Percentiles rank a stretch among this genome's conserved stretches.
phyloP scores from a whole-genome alignment of 768 basidiomycete genomes.

The Suillus bovinus region DNA sequence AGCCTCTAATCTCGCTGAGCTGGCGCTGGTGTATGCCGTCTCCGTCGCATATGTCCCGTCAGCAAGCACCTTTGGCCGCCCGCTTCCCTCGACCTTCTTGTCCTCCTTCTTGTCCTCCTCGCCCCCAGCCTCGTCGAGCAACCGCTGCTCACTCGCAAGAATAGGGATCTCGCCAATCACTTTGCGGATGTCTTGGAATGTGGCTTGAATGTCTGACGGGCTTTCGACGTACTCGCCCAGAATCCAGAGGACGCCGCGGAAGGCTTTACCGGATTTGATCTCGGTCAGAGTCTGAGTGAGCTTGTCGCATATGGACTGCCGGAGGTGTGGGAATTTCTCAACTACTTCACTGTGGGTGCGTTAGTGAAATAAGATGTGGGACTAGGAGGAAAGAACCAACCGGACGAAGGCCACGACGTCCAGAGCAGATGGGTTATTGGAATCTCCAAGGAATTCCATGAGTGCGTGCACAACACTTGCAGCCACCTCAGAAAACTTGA shows the following conservation, averaged over 20 bases:
- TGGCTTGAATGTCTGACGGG: slow-evolving; percentile 63
- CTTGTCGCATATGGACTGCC: slow-evolving; percentile 80
- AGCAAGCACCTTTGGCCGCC: slow-evolving; percentile 79
- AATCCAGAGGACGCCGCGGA: slow-evolving; percentile 97
- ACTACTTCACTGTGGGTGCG: slow-evolving; percentile 75
- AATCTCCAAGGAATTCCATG: slow-evolving; percentile 91
- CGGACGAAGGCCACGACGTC: background rate
- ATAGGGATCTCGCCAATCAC: background rate
- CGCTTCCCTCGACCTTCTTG: slow-evolving; percentile 38
- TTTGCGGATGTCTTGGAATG: slow-evolving; percentile 31
- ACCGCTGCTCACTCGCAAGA: slow-evolving; percentile 61
- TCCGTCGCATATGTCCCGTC: slow-evolving; percentile 99
- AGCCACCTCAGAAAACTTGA: slow-evolving; percentile 96
- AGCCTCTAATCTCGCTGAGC: slow-evolving; percentile 67
- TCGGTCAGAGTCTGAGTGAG: slow-evolving; percentile 71
- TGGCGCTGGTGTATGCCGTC: slow-evolving; percentile 76
- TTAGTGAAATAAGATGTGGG: background rate
- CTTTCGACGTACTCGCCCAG: slow-evolving; percentile 47
- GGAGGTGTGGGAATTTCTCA: slow-evolving; percentile 92
- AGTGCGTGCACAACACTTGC: slow-evolving; percentile 92
- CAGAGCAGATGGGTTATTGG: background rate
- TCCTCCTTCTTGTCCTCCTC: slow-evolving; percentile 50
- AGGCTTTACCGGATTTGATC: slow-evolving; percentile 96
- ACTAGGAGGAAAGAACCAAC: background rate
- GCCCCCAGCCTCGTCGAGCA: slow-evolving; percentile 71